Evolutionary conservation across 2,329 filamentous ascomycete genomes (phyloP).

Genomic region (Didymella sp.): DNA sequence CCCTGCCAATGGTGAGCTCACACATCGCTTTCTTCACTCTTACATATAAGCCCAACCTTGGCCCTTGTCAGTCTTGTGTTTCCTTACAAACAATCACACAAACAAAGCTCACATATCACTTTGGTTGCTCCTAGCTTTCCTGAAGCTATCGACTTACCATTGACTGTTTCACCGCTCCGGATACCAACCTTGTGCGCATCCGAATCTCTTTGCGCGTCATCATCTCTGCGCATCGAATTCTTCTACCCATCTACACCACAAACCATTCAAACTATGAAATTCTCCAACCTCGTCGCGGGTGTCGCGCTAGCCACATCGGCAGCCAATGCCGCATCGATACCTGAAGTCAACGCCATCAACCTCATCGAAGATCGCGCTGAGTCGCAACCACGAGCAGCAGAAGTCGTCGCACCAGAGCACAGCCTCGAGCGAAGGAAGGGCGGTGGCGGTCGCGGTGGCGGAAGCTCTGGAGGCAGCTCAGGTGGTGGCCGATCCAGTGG

Average conservation of each 20-base stretch:
- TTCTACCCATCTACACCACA: background rate
- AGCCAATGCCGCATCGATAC: slow-evolving; percentile 38
- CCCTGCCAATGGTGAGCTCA: slow-evolving; percentile 10
- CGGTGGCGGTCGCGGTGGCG: slow-evolving; percentile 45
- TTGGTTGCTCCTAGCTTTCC: background rate
- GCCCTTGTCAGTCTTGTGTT: slow-evolving; percentile 7
- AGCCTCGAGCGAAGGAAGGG: slow-evolving; percentile 49
- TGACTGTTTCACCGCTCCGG: slow-evolving; percentile 4
- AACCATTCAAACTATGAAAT: slow-evolving; percentile 32
- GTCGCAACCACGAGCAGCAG: slow-evolving; percentile 25
- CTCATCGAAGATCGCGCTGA: slow-evolving; percentile 29
- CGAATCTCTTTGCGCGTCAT: background rate
- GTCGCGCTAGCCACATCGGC: slow-evolving; percentile 31
- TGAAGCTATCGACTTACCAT: slow-evolving; percentile 1
- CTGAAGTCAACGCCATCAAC: slow-evolving; percentile 35
- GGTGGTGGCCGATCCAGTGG: slow-evolving; percentile 24
- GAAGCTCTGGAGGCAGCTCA: slow-evolving; percentile 18
- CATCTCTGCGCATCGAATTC: background rate
- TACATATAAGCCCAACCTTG: slow-evolving; percentile 7
- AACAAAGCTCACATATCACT: background rate
- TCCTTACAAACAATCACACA: slow-evolving; percentile 1
- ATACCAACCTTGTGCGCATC: slow-evolving; percentile 9
- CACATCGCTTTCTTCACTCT: background rate
- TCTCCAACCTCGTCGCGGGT: slow-evolving; percentile 34
- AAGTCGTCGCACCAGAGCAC: slow-evolving; percentile 42